Percentiles rank a stretch among this genome's conserved stretches.
phyloP scores from a whole-genome alignment of 495 filamentous ascomycete species.

The Talaromyces wortmannii region DNA sequence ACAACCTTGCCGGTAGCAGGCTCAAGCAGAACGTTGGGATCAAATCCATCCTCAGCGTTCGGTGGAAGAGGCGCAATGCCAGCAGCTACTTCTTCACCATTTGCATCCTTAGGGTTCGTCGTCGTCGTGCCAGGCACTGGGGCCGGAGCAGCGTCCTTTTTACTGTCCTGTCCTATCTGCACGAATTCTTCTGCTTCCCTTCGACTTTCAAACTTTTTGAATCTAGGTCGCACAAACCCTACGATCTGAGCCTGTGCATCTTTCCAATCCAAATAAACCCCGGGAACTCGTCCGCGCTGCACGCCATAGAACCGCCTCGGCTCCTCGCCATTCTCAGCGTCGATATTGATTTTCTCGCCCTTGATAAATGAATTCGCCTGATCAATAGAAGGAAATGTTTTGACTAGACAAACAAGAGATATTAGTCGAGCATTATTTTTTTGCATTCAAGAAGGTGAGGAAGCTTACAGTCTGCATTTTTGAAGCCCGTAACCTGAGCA shows the following conservation, averaged over 20 bases:
- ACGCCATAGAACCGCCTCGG: conserved; percentile 69
- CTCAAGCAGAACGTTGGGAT: conserved; percentile 50
- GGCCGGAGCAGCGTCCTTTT: conserved; percentile 14
- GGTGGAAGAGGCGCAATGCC: conserved; percentile 47
- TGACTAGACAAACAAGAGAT: conserved; percentile 46
- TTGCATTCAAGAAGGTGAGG: not conserved
- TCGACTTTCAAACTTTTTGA: conserved; percentile 70
- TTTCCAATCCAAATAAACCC: conserved; percentile 87
- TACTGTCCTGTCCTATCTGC: conserved; percentile 30
- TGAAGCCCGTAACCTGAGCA: conserved; percentile 76
- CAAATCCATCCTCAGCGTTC: conserved; percentile 56
- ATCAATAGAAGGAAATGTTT: conserved; percentile 68
- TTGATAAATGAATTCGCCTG: conserved; percentile 75
- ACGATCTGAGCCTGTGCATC: conserved; percentile 68
- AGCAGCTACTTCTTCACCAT: conserved; percentile 35
- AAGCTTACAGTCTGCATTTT: conserved; percentile 68
- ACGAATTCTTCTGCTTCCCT: conserved; percentile 75
- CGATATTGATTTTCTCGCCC: conserved; percentile 39
- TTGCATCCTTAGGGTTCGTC: conserved; percentile 21
- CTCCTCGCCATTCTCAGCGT: conserved; percentile 25
- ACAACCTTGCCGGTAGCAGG: conserved; percentile 49
- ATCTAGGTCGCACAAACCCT: conserved; percentile 71
- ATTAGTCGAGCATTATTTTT: conserved; percentile 7
- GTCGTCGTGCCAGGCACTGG: conserved; percentile 19
- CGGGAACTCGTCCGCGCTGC: conserved; percentile 71